A percentile compares a stretch with the other conserved stretches of the same genome.
Conservation (phyloP, 805 yeast genomes). For the Yarrowia yakushimensis region DNA sequence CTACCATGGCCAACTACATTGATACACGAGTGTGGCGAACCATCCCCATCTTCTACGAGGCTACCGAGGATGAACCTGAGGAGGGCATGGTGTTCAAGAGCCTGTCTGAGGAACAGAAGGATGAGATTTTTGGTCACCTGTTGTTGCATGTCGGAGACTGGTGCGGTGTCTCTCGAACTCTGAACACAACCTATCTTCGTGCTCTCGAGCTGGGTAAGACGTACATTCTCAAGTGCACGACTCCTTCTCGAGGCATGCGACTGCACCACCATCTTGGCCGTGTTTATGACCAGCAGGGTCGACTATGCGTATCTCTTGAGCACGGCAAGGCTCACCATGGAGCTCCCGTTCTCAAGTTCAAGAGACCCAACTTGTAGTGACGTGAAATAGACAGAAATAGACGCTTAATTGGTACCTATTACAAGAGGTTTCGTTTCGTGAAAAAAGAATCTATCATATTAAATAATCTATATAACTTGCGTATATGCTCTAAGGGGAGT, state of each 20-base stretch:
- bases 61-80: conserved; percentile 19
- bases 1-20: conserved; percentile 25
- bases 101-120: conserved; percentile 17
- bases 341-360: conserved; percentile 7
- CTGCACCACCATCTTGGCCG: conserved; percentile 23
- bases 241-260: conserved; percentile 22
- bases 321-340: conserved; percentile 19
- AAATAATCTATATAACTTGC: conserved; percentile 1
- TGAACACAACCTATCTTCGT: conserved; percentile 18
- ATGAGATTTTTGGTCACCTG: conserved; percentile 15
- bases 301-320: conserved; percentile 12
- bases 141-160: conserved; percentile 17
- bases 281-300: conserved; percentile 16
- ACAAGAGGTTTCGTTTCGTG: not conserved
- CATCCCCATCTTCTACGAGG: conserved; percentile 22
- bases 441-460: conserved; percentile 11
- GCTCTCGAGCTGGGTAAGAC: conserved; percentile 15
- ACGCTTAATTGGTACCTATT: not conserved
- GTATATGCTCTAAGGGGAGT: conserved; percentile 14
- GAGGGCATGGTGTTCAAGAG: conserved; percentile 14
- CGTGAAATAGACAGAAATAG: not conserved
- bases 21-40: conserved; percentile 22
- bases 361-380: not conserved
- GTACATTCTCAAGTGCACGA: conserved; percentile 6
- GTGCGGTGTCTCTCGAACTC: conserved; percentile 23